A percentile compares a stretch with the other conserved stretches of the same genome.
phyloP scores from a whole-genome alignment of 441 rosid species.

The Syzygium syzygioides region DNA sequence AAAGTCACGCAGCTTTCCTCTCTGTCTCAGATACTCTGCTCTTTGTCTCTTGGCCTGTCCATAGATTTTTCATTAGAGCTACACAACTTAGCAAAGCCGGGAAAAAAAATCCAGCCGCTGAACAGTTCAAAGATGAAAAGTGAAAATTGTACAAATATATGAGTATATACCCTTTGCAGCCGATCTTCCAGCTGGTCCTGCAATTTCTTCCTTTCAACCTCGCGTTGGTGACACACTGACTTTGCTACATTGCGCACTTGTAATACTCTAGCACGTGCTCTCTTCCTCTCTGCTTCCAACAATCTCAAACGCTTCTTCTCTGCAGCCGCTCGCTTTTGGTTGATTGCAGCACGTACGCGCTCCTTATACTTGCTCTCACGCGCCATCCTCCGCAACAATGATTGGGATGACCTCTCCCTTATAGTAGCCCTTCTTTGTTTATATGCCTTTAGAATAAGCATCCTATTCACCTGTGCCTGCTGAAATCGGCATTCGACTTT shows the following conservation, averaged over 20 bases:
- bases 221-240: conserved; percentile 72
- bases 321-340: conserved; percentile 90
- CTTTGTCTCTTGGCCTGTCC: conserved; percentile 81
- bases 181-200: conserved; percentile 80
- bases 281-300: conserved; percentile 88
- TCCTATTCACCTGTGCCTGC: conserved; percentile 87
- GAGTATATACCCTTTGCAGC: conserved; percentile 63
- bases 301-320: conserved; percentile 86
- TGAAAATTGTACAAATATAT: not conserved
- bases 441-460: conserved; percentile 79
- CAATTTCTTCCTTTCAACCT: conserved; percentile 82
- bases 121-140: not conserved
- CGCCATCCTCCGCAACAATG: conserved; percentile 68
- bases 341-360: conserved; percentile 69
- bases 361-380: conserved; percentile 92
- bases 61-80: conserved; percentile 5
- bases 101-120: not conserved
- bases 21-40: conserved; percentile 88
- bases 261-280: conserved; percentile 70
- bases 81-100: not conserved
- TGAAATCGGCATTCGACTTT: conserved; percentile 77
- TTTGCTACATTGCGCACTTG: conserved; percentile 73
- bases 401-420: conserved; percentile 85
- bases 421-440: conserved; percentile 66
- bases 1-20: conserved; percentile 53